phyloP scores from a whole-genome alignment of 305 asterid genomes.

The Solanum aculeatissimum region DNA sequence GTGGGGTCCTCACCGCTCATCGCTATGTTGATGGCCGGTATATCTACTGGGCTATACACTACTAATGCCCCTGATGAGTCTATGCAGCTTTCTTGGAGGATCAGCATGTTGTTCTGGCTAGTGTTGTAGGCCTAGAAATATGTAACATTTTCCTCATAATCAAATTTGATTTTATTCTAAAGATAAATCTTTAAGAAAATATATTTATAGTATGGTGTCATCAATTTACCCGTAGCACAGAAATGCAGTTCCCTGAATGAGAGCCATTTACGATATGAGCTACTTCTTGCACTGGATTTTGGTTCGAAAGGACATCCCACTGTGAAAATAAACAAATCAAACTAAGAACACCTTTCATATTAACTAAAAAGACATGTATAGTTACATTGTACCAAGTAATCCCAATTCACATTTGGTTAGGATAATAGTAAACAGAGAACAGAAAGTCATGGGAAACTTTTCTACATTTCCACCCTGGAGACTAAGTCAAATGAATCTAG shows the following conservation, averaged over 20 bases:
- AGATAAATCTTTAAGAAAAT: neutral
- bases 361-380: neutral
- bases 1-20: conserved; percentile 93
- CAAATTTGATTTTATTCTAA: neutral
- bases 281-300: conserved; percentile 83
- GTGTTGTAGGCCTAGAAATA: conserved; percentile 54
- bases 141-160: neutral
- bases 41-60: conserved; percentile 72
- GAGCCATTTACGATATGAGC: conserved; percentile 90
- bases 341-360: neutral
- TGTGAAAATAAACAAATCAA: conserved; percentile 1
- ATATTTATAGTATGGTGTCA: neutral
- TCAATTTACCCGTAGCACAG: conserved; percentile 63
- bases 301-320: conserved; percentile 97
- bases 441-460: neutral
- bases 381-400: neutral
- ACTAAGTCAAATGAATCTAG: neutral
- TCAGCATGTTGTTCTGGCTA: conserved; percentile 79
- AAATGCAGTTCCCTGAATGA: conserved; percentile 86
- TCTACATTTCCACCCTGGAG: neutral
- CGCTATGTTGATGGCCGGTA: conserved; percentile 66
- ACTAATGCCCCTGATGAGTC: conserved; percentile 79
- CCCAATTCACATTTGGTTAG: neutral
- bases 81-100: conserved; percentile 92
- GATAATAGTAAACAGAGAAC: neutral